Percentiles rank a stretch among this genome's conserved stretches.
Conservation (phyloP, 2,329 filamentous ascomycete genomes). For the Fusarium armeniacum region DNA sequence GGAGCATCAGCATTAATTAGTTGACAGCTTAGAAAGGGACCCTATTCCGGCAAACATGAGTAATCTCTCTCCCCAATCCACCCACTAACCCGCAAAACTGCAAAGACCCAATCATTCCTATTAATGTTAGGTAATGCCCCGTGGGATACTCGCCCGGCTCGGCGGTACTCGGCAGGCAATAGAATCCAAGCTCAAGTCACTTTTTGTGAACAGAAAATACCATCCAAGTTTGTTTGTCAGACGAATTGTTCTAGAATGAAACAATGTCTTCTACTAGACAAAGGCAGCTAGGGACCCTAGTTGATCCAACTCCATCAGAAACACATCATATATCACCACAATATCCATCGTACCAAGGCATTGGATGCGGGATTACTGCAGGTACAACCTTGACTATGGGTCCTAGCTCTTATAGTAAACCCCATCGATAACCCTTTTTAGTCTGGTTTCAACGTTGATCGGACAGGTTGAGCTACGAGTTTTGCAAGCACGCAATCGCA, state of each 20-base stretch:
- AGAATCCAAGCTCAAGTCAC: not conserved
- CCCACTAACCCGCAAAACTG: not conserved
- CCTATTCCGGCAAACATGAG: not conserved
- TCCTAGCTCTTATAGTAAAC: not conserved
- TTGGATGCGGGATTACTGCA: slow-evolving; percentile 6
- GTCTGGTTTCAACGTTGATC: slow-evolving; percentile 11
- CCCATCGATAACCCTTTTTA: slow-evolving; percentile 10
- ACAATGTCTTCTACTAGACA: not conserved
- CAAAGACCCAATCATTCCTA: slow-evolving; percentile 8
- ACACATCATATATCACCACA: no score
- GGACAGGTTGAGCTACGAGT: slow-evolving; percentile 5
- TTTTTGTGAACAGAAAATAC: not conserved
- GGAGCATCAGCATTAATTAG: not conserved
- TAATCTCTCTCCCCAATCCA: not conserved
- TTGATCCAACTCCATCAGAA: not conserved
- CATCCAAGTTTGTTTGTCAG: no score
- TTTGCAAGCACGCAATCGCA: slow-evolving; percentile 32
- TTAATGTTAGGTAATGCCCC: slow-evolving; percentile 26
- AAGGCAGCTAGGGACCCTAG: not conserved
- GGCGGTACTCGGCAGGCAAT: slow-evolving; percentile 22
- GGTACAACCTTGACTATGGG: slow-evolving; percentile 22
- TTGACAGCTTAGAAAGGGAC: not conserved
- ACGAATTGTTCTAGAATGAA: not conserved
- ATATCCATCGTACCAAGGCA: not conserved
- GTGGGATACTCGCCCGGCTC: slow-evolving; percentile 6